Base-by-base conservation (phyloP, 371 early-diverging fungal species). In the Sporodiniella umbellata region DNA sequence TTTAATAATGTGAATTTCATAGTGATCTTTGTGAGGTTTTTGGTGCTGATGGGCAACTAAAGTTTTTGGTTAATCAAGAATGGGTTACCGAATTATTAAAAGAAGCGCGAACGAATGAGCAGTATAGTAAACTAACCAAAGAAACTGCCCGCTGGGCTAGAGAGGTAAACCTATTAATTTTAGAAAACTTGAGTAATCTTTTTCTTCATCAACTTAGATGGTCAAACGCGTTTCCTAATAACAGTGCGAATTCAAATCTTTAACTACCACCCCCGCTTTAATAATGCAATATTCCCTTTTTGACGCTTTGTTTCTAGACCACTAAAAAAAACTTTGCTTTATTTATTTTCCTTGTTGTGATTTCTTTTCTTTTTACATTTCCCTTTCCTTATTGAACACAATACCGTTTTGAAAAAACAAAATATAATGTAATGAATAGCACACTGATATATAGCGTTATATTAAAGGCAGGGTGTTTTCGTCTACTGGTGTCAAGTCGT, bases 101-200 rank as follows among this genome's bases (percentile, higher is more conserved):
- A 56, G 85, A 90, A 53, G 89, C 87, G 25, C 83, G 92, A 60
- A 74, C 78, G 30, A 78, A 79, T 38, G 78, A 84, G 15, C 80
- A 80, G 51, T 70, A 71, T 48, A 66, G 81, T 22, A 58, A 64
- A 12, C 68, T 75, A 37, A 84, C 88, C 15, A 87, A 87, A 52
- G 90, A 89, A 56, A 76, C 88, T 24, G 83, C 91, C 28, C 88
- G 87, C 63, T 95, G 95, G 95, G 81, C 88, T 38, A 82, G 75
- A 64, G 81, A 76, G 64, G 75, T 77, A 60, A 57, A 28, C 10
- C 30, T 7, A 10, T 28, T 7, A 28, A 28, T 10, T 7, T 28
- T 7, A 28, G 7, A 10, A 10, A 10, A 4, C 4, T 7, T 4
- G 30, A 28, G 10, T 28, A 28, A 28, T 10, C 4, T 28, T 28